phyloP scores from a whole-genome alignment of 108 stramenopile genomes.

The Nitzschia sp. region DNA sequence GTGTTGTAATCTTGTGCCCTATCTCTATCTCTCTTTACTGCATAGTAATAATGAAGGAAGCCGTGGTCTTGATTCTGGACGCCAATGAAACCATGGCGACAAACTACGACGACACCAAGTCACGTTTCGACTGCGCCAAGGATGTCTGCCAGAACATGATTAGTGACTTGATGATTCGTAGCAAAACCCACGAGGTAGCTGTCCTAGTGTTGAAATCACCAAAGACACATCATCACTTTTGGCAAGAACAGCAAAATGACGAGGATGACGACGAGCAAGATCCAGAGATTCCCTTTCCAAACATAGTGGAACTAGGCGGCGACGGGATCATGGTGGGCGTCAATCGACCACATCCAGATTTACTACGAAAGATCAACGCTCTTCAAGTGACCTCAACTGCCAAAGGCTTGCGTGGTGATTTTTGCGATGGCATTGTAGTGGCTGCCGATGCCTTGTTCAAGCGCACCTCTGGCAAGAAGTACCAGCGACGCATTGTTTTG shows the following conservation, averaged over 20 bases:
- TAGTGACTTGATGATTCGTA: conserved; percentile 65
- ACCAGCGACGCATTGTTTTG: conserved; percentile 59
- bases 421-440: conserved; percentile 71
- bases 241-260: conserved; percentile 9
- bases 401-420: conserved; percentile 43
- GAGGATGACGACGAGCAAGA: conserved; percentile 30
- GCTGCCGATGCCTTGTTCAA: conserved; percentile 76
- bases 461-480: conserved; percentile 58
- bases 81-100: conserved; percentile 61
- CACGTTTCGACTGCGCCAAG: conserved; percentile 30
- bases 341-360: conserved; percentile 44
- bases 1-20: too few relatives aligned
- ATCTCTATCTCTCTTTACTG: neutral
- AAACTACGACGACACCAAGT: neutral
- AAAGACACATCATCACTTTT: conserved; percentile 61
- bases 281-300: conserved; percentile 56
- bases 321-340: conserved; percentile 32
- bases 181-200: conserved; percentile 56
- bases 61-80: conserved; percentile 73
- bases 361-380: conserved; percentile 47
- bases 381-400: conserved; percentile 40
- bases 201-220: conserved; percentile 61
- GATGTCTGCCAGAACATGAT: conserved; percentile 47
- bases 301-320: conserved; percentile 59
- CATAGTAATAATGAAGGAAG: conserved; percentile 53